A percentile compares a stretch with the other conserved stretches of the same genome.
Conservation (phyloP, 768 basidiomycete species). For the Mycena amicta region DNA sequence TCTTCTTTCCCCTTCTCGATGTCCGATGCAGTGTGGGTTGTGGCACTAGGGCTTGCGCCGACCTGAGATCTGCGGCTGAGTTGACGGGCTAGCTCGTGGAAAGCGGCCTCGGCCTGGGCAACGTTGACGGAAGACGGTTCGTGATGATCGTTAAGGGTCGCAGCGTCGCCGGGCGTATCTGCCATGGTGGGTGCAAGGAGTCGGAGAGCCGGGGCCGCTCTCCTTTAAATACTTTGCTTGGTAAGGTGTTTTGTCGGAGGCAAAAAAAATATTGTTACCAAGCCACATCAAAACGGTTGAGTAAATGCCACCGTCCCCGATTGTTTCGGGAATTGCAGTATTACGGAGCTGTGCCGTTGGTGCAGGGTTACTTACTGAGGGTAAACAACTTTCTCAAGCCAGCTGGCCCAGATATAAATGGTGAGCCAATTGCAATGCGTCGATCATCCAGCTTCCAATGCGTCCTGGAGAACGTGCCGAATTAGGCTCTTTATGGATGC, state of each 20-base stretch:
- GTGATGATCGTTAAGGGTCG: constrained; percentile 6
- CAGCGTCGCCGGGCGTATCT: constrained; percentile 11
- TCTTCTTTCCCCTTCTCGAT: constrained; percentile 41
- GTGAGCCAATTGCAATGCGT: too few relatives aligned
- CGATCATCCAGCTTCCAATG: too few relatives aligned
- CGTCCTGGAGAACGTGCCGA: too few relatives aligned
- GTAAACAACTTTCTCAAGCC: not conserved
- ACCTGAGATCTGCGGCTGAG: constrained; percentile 31
- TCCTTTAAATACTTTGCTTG: constrained; percentile 4
- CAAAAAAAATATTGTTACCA: not conserved
- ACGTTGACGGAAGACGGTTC: constrained; percentile 47
- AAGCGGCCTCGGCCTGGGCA: constrained; percentile 51
- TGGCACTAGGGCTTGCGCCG: constrained; percentile 28
- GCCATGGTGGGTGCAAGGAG: constrained; percentile 9
- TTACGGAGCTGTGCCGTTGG: not conserved
- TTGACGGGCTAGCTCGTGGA: constrained; percentile 55
- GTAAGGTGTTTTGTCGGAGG: constrained; percentile 4
- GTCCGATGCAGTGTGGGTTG: constrained; percentile 45
- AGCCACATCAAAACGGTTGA: not conserved
- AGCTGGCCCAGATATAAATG: too few relatives aligned
- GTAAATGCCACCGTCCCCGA: not conserved
- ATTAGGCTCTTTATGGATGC: too few relatives aligned
- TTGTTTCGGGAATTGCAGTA: not conserved
- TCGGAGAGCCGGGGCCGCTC: not conserved
- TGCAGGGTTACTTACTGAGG: not conserved